A percentile compares a stretch with the other conserved stretches of the same genome.
phyloP scores from a whole-genome alignment of 129 eudicot genomes.

The Arctium lappa region DNA sequence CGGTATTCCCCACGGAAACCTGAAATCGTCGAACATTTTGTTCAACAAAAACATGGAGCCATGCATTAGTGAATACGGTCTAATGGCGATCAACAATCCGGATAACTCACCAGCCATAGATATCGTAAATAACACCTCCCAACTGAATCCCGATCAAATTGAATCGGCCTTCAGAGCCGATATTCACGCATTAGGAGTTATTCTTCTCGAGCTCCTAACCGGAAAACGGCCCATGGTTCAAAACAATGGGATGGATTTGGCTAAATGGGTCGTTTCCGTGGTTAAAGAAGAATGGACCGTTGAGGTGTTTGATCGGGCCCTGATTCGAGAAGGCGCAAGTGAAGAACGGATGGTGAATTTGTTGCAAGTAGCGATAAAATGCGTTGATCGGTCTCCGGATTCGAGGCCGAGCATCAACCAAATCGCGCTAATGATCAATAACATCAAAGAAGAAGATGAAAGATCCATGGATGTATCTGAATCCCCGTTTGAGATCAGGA shows the following conservation, averaged over 20 bases:
- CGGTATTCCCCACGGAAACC: conserved; percentile 67
- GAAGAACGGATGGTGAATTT: conserved; percentile 77
- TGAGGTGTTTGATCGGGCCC: conserved; percentile 61
- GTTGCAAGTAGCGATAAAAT: conserved; percentile 68
- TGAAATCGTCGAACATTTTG: conserved; percentile 73
- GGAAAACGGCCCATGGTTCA: conserved; percentile 57
- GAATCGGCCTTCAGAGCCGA: conserved; percentile 45
- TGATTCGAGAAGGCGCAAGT: conserved; percentile 64
- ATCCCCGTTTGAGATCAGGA: conserved; percentile 26
- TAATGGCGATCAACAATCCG: conserved; percentile 35
- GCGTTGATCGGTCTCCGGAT: conserved; percentile 48
- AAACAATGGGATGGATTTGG: conserved; percentile 60
- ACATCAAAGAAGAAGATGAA: conserved; percentile 65
- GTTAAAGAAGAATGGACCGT: conserved; percentile 83
- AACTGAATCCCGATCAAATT: conserved; percentile 17
- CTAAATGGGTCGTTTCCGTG: conserved; percentile 71
- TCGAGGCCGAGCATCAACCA: conserved; percentile 56
- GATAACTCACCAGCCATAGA: conserved; percentile 23
- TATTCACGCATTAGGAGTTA: conserved; percentile 50
- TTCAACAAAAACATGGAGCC: conserved; percentile 71
- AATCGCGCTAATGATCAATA: conserved; percentile 47
- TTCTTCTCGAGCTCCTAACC: conserved; percentile 70
- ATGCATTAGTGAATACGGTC: conserved; percentile 68
- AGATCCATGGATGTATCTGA: conserved; percentile 58
- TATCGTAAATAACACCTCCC: conserved; percentile 10